A percentile compares a stretch with the other conserved stretches of the same genome.
Conservation (phyloP, 2,329 filamentous ascomycete species). For the Pestalotiopsis sp. region DNA sequence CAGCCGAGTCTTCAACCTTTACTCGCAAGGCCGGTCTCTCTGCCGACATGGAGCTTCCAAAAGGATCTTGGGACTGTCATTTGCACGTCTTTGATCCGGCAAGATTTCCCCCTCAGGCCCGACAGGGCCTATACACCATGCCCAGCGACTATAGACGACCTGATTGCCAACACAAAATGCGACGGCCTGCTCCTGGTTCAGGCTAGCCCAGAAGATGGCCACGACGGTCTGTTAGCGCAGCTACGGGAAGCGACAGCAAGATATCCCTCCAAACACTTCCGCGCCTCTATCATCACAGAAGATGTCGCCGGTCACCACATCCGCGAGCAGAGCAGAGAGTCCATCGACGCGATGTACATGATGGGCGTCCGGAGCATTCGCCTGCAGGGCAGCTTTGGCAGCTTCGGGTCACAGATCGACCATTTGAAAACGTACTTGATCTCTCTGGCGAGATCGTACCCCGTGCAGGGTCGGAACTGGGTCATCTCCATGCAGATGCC, state of each 20-base stretch:
- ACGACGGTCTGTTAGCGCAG: neutral
- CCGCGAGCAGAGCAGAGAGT: neutral
- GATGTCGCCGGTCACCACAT: neutral
- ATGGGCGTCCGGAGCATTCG: neutral
- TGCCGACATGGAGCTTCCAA: neutral
- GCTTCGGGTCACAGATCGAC: neutral
- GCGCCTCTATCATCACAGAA: neutral
- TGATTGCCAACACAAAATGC: neutral
- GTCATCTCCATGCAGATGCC: slow-evolving; percentile 1
- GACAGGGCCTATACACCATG: neutral
- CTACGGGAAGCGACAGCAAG: neutral
- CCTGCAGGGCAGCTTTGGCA: neutral
- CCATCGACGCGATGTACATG: neutral
- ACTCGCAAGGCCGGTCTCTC: neutral
- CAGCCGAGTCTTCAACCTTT: neutral
- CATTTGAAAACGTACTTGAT: neutral
- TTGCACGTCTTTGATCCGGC: neutral
- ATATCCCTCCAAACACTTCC: neutral
- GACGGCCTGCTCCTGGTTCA: neutral
- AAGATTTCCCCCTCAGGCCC: neutral
- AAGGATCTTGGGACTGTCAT: neutral
- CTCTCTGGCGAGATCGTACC: neutral
- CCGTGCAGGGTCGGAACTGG: neutral
- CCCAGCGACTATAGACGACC: neutral
- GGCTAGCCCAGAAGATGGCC: slow-evolving; percentile 4